Evolutionary conservation across 441 rosid genomes (phyloP).

Genomic region (Aleurites moluccanus): DNA sequence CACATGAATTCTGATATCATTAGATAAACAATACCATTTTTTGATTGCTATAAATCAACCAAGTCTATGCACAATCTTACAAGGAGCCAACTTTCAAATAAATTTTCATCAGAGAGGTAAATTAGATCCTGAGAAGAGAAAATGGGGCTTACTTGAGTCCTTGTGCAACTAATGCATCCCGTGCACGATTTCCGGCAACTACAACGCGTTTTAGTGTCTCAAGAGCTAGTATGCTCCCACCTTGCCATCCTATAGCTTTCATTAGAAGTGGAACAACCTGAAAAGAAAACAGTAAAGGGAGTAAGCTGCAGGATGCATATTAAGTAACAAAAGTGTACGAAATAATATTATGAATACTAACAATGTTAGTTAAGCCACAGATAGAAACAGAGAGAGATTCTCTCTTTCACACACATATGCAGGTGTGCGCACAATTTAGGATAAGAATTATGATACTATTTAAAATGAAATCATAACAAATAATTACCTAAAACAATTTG

Average conservation of each 20-base stretch:
- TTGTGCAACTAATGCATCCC: constrained; percentile 98
- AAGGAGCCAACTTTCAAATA: background rate
- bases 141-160: constrained; percentile 81
- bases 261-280: constrained; percentile 99
- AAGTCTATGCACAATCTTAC: background rate
- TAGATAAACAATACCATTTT: background rate
- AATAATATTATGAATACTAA: background rate
- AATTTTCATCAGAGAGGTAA: constrained; percentile 10
- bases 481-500: background rate
- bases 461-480: background rate
- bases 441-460: background rate
- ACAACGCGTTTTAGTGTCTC: constrained; percentile 98
- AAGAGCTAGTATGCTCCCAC: constrained; percentile 99
- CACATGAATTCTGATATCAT: background rate
- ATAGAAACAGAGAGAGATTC: background rate
- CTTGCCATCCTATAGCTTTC: constrained; percentile 99
- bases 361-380: background rate
- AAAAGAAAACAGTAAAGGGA: constrained; percentile 9
- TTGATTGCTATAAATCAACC: background rate
- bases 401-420: background rate
- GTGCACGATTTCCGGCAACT: constrained; percentile 98
- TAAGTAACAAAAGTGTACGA: background rate
- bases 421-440: background rate
- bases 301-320: background rate
- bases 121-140: background rate